Conservation (phyloP, 768 basidiomycete species). For the Polyporus arcularius region DNA sequence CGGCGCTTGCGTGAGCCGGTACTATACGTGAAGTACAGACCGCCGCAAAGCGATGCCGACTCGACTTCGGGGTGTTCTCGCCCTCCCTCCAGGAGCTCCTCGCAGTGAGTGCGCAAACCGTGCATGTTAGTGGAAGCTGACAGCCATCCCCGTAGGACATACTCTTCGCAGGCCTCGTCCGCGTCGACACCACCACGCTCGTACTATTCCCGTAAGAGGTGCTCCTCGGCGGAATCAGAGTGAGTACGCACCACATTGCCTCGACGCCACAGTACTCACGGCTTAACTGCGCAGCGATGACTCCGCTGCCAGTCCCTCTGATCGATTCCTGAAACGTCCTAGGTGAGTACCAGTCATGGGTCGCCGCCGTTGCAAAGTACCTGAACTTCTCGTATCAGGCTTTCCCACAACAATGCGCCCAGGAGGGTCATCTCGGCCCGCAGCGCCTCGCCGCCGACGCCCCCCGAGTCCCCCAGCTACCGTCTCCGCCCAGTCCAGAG, state of each 20-base stretch:
- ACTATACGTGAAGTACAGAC: slow-evolving; percentile 17
- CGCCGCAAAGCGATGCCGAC: not conserved
- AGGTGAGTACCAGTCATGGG: slow-evolving; percentile 3
- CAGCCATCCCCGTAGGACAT: not conserved
- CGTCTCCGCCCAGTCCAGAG: not conserved
- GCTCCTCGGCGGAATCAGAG: slow-evolving; percentile 19
- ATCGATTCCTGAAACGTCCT: slow-evolving; percentile 16
- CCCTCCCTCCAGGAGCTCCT: not conserved
- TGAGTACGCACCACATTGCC: not conserved
- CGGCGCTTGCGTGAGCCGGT: not conserved
- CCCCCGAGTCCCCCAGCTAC: not conserved
- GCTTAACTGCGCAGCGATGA: not conserved
- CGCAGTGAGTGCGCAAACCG: not conserved
- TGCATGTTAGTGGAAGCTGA: not conserved
- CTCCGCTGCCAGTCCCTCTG: slow-evolving; percentile 10
- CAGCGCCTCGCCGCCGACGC: not conserved
- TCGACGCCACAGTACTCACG: slow-evolving; percentile 5
- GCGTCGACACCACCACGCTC: slow-evolving; percentile 4
- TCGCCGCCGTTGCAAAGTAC: not conserved
- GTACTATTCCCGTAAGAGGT: slow-evolving; percentile 7
- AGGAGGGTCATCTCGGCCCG: slow-evolving; percentile 1
- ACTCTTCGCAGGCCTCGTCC: not conserved
- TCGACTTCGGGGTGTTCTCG: not conserved
- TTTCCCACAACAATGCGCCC: not conserved
- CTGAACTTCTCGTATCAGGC: slow-evolving; percentile 1